phyloP scores from a whole-genome alignment of 352 stramenopile species.

The Pythium phragmiticola region DNA sequence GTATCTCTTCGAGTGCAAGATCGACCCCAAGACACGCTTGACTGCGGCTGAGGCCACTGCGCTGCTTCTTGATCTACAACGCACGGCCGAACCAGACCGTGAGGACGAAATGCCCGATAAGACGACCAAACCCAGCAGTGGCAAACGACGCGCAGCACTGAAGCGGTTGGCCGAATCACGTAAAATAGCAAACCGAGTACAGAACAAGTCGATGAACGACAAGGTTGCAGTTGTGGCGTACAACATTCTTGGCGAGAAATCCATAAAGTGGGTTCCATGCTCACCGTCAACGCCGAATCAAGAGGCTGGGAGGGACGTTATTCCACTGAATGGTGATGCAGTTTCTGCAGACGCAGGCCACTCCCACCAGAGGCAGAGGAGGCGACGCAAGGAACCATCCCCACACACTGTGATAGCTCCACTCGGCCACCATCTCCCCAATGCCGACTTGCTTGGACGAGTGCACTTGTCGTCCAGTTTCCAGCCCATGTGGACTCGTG shows the following conservation, averaged over 20 bases:
- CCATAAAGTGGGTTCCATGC: conserved; percentile 44
- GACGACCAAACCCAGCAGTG: neutral
- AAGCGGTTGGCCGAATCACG: conserved; percentile 17
- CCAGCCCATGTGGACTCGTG: conserved; percentile 46
- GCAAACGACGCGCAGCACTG: neutral
- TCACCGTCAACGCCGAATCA: conserved; percentile 2
- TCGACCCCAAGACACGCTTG: conserved; percentile 22
- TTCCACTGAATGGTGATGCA: neutral
- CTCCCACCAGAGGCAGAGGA: neutral
- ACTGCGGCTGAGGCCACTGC: conserved; percentile 5
- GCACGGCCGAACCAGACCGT: neutral
- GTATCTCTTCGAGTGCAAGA: conserved; percentile 19
- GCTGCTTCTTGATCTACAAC: conserved; percentile 20
- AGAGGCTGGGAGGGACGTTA: neutral
- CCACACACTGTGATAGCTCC: conserved; percentile 3
- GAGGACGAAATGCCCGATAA: neutral
- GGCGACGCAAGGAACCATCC: neutral
- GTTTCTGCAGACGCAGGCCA: neutral
- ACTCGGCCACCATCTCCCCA: conserved; percentile 1
- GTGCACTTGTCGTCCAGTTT: conserved; percentile 50
- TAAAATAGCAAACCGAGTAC: conserved; percentile 25
- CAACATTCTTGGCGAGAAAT: conserved; percentile 69
- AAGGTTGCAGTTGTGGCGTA: conserved; percentile 54
- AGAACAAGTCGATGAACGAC: conserved; percentile 25
- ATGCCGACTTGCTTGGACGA: conserved; percentile 29